These are phyloP conservation scores for Epichloe sibirici DNA, from an alignment of 2,329 filamentous ascomycete species.

Conservation along the genomic window DNA sequence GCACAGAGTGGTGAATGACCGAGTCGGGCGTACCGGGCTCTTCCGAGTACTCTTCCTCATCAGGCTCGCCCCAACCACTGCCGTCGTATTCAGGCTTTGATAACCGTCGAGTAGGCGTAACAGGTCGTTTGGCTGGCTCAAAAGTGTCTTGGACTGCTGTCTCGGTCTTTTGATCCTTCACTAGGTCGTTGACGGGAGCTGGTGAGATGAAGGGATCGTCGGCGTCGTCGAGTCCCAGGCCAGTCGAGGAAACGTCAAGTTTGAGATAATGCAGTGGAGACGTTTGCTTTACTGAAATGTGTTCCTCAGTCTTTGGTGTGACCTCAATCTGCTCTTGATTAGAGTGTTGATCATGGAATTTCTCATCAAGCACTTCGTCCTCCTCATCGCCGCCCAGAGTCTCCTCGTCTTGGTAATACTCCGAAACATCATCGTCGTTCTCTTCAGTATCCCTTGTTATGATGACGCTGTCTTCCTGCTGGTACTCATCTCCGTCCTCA, in stretches of 20 bases:
- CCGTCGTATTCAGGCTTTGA: conserved; percentile 54
- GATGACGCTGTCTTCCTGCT: conserved; percentile 46
- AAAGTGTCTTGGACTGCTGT: conserved; percentile 24
- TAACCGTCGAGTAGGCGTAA: conserved; percentile 36
- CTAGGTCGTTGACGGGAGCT: neutral
- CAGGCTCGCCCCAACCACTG: conserved; percentile 45
- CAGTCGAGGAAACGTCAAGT: conserved; percentile 18
- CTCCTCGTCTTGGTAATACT: conserved; percentile 52
- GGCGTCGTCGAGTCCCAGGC: conserved; percentile 17
- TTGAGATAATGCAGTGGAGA: conserved; percentile 10
- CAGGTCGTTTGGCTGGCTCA: conserved; percentile 28
- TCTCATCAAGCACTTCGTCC: conserved; percentile 22
- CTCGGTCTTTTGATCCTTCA: neutral
- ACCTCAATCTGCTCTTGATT: neutral
- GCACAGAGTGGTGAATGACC: conserved; percentile 68
- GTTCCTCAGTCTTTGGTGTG: neutral
- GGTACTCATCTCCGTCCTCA: conserved; percentile 38
- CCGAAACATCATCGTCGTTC: conserved; percentile 50
- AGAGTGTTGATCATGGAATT: neutral
- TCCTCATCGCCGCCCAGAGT: conserved; percentile 41
- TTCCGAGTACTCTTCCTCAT: conserved; percentile 38
- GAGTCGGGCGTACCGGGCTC: conserved; percentile 73
- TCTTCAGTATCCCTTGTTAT: conserved; percentile 56
- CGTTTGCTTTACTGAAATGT: conserved; percentile 1
- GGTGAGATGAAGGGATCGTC: neutral